A percentile compares a stretch with the other conserved stretches of the same genome.
Evolutionary conservation across 768 basidiomycete species (phyloP).

Genomic region (Naganishia vaughanmartiniae): DNA sequence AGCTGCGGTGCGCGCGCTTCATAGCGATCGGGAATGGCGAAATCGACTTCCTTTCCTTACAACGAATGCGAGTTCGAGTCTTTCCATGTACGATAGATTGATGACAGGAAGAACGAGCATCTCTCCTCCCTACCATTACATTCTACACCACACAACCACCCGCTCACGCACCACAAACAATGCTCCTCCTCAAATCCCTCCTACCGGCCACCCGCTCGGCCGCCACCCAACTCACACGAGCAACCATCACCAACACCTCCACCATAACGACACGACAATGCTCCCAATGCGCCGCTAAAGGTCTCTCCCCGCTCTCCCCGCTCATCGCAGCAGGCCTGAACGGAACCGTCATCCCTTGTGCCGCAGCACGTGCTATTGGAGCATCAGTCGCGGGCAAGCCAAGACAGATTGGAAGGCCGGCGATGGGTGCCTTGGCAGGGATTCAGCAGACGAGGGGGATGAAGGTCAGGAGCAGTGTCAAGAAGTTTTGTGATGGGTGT

Average conservation of each 20-base stretch:
- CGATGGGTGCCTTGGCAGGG: background rate
- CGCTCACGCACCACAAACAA: background rate
- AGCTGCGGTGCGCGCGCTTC: no score
- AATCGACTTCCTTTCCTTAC: no score
- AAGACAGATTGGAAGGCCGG: constrained; percentile 1
- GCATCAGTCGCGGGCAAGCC: background rate
- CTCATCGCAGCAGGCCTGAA: constrained; percentile 18
- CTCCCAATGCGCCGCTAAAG: constrained; percentile 30
- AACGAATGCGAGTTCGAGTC: no score
- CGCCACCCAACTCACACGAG: background rate
- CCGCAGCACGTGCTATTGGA: constrained; percentile 20
- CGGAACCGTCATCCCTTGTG: constrained; percentile 30
- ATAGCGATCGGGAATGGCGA: no score
- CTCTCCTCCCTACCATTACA: background rate
- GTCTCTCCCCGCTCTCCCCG: constrained; percentile 7
- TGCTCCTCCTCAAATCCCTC: constrained; percentile 23
- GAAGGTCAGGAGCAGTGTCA: constrained; percentile 95
- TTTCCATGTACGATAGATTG: no score
- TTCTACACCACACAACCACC: background rate
- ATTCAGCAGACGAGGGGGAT: constrained; percentile 59
- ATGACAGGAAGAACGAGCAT: no score
- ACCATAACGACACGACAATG: constrained; percentile 22
- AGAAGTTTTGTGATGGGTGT: constrained; percentile 92
- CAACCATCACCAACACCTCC: no score
- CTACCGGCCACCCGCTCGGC: constrained; percentile 4